Base-by-base conservation (phyloP, 108 stramenopile genomes). In the Conticribra guillardii region DNA sequence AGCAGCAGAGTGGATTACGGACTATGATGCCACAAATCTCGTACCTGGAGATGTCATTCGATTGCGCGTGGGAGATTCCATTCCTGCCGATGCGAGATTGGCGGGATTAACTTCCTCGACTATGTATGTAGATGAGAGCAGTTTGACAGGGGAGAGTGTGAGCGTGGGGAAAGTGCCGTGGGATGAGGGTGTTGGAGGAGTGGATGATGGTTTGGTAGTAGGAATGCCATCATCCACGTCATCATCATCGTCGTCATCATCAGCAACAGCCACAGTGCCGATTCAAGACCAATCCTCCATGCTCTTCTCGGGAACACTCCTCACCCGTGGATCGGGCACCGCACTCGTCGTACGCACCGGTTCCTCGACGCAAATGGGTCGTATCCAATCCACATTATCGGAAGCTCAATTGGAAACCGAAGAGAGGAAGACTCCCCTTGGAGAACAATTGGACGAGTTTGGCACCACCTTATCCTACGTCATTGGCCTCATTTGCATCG, bases 41-140 rank as follows among this genome's bases (percentile, higher is more conserved):
- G 98, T 99, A 4, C 97, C 97, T 1, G 98, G 98, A 28, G 98
- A 99, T 82, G 47, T 98, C 14, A 84, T 99, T 31, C 55, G 79
- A 30, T 57, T 99, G 1, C 78, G 87, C 3, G 95, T 96, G 17
- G 98, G 98, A 0, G 97, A 97, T 66, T 93, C 89, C 57, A 82
- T 98, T 15, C 95, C 97, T 4, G 97, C 97, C 17, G 97, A 98
- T 84, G 80, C 88, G 5, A 84, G 97, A 29, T 46, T 95, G 33
- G n/a, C 86, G 8, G 5, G 34, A 26, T 75, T 87, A 49, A 68
- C 84, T 64, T 72, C 73, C 14, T 55, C 70, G 26, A 64, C 82
- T 2, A 49, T 95, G 48, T 73, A 82, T 55, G 76, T 85, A 2
- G 91, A 95, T 67, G 88, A 95, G 73, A 87, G 83, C n/a, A 62